These are phyloP conservation scores for Trichoderma lentiforme DNA, from an alignment of 2,329 filamentous ascomycete species.

Conservation along the genomic window DNA sequence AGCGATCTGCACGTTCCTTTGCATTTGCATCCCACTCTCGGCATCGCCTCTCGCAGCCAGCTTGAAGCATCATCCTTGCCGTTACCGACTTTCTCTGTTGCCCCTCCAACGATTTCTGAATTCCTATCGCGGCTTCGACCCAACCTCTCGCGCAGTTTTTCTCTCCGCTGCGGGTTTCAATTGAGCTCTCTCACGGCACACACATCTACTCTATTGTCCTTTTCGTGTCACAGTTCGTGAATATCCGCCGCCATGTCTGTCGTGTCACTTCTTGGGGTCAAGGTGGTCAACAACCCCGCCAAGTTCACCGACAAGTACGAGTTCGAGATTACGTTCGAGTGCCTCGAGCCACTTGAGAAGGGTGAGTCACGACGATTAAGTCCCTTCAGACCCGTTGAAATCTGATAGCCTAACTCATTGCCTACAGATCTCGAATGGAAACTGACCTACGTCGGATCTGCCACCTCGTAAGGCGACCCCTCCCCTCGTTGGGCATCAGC, in stretches of 20 bases:
- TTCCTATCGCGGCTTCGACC: conserved; percentile 6
- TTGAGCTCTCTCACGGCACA: not conserved
- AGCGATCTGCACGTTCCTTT: conserved; percentile 9
- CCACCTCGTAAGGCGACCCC: conserved; percentile 72
- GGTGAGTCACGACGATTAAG: conserved; percentile 49
- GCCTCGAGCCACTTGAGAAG: conserved; percentile 89
- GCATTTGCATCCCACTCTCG: conserved; percentile 2
- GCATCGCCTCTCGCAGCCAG: not conserved
- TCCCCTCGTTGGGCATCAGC: conserved; percentile 18
- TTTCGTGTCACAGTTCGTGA: not conserved
- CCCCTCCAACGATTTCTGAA: conserved; percentile 14
- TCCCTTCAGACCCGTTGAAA: not conserved
- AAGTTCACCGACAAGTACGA: conserved; percentile 89
- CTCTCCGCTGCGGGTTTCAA: not conserved
- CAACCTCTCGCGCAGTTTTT: not conserved
- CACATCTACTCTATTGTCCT: not conserved
- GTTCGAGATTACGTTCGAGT: conserved; percentile 99
- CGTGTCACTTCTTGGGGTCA: conserved; percentile 91
- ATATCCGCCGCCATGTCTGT: conserved; percentile 69
- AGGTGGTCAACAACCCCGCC: conserved; percentile 95
- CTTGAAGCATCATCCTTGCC: not conserved
- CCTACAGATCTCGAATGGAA: conserved; percentile 93
- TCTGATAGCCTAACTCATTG: conserved; percentile 23
- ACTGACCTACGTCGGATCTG: conserved; percentile 96
- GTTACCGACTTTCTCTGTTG: conserved; percentile 12